Base-by-base conservation (phyloP, 2,329 filamentous ascomycete genomes). In the Dichotomopilus funicola region DNA sequence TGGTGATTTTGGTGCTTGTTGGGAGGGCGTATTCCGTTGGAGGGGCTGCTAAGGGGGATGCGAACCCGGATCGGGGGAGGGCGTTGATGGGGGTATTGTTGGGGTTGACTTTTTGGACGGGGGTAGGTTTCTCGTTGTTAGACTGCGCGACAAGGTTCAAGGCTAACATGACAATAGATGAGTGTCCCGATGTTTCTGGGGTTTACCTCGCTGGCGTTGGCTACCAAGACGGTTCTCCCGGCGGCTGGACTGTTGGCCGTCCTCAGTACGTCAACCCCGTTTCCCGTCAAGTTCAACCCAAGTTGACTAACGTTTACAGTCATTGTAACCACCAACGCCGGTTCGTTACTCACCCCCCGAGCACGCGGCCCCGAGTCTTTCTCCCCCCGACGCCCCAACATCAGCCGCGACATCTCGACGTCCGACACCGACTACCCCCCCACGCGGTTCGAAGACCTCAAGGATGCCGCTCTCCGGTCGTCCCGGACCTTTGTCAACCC, bases 131-230 rank as follows among this genome's bases (percentile, higher is more conserved):
- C 19, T 27, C 19, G 34, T 2, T 10, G 7, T 33, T 7, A 1
- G 19, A 9, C 4, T 0, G 6, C 11, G 6, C 6, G 9, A 13
- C 11, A 5, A 43, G 13, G 3, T 9, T 4, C 11, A 11, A 36
- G 11, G 38, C 62, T 61, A 49, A 62, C 61, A 59, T 62, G 45
- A 60, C 45, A 49, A 10, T 58, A 82, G 78, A 72, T 73, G 56
- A 83, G 80, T 61, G 71, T 76, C 6, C 71, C 75, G 7, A 71
- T 82, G 66, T 69, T 79, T 49, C 65, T 83, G 6, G 80, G 79
- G 37, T 69, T 77, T 44, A 61, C 60, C 13, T 68, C 68, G 4
- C 70, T 76, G 11, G 67, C 71, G 12, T 64, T 81, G 12, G 68
- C 74, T 27, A 65, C 73, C 43, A 72, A 75, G 59, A 81, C 77